phyloP scores from a whole-genome alignment of 2,329 filamentous ascomycete species.

The Bipolaris sorokiniana region DNA sequence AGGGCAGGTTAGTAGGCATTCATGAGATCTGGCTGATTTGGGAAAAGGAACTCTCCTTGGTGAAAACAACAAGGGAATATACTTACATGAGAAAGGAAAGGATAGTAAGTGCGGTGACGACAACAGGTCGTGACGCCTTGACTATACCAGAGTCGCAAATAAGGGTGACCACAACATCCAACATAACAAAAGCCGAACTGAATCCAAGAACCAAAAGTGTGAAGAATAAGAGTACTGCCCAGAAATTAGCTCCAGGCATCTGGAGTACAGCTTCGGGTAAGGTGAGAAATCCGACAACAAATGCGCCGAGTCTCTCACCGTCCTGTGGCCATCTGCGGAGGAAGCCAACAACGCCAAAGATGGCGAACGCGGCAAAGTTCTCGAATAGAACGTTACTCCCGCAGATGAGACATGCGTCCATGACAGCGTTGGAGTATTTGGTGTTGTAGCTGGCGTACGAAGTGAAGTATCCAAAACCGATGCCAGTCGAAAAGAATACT shows the following conservation, averaged over 20 bases:
- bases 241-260: conserved; percentile 64
- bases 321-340: conserved; percentile 52
- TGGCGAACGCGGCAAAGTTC: conserved; percentile 57
- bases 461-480: conserved; percentile 64
- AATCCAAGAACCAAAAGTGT: conserved; percentile 65
- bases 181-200: conserved; percentile 65
- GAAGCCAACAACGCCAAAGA: conserved; percentile 64
- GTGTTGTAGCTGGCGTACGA: conserved; percentile 64
- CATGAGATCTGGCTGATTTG: not conserved
- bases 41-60: not conserved
- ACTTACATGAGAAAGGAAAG: conserved; percentile 57
- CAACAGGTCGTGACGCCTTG: conserved; percentile 54
- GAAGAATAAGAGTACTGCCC: conserved; percentile 65
- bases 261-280: conserved; percentile 62
- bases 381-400: conserved; percentile 64
- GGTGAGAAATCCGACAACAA: conserved; percentile 65
- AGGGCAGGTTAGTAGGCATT: not conserved
- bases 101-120: conserved; percentile 59
- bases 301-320: conserved; percentile 59
- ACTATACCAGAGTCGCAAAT: conserved; percentile 59
- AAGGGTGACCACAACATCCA: conserved; percentile 63
- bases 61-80: not conserved
- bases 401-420: conserved; percentile 64
- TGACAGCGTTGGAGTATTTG: conserved; percentile 64
- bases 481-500: conserved; percentile 65